Percentiles rank a stretch among this genome's conserved stretches.
Evolutionary conservation across 1,284 basidiomycete genomes (phyloP).

Genomic region (Bondarzewia mesenterica): DNA sequence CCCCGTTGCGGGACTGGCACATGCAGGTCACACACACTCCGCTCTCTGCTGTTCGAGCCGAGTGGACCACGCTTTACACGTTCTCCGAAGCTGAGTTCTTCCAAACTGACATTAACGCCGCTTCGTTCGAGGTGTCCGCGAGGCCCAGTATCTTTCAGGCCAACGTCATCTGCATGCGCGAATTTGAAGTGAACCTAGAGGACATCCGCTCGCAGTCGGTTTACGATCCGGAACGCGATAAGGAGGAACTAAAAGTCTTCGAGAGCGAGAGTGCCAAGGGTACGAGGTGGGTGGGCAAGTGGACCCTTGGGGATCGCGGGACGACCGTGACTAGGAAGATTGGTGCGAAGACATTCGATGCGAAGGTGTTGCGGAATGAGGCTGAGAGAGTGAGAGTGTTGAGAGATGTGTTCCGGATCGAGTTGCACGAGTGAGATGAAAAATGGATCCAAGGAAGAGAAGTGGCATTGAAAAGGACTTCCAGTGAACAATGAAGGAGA

Average conservation of each 20-base stretch:
- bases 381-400: slow-evolving; percentile 24
- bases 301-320: slow-evolving; percentile 19
- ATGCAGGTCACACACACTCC: slow-evolving; percentile 21
- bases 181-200: neutral
- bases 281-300: slow-evolving; percentile 19
- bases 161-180: slow-evolving; percentile 20
- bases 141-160: slow-evolving; percentile 17
- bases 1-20: slow-evolving; percentile 19
- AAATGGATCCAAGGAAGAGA: slow-evolving; percentile 18
- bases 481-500: no score
- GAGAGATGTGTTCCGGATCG: slow-evolving; percentile 24
- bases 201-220: neutral
- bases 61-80: slow-evolving; percentile 24
- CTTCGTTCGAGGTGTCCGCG: slow-evolving; percentile 23
- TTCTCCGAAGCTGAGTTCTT: slow-evolving; percentile 30
- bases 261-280: slow-evolving; percentile 15
- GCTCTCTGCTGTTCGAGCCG: slow-evolving; percentile 1
- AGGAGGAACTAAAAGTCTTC: neutral
- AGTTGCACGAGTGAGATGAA: slow-evolving; percentile 16
- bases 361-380: slow-evolving; percentile 22
- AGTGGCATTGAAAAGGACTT: slow-evolving; percentile 2
- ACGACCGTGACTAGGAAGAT: slow-evolving; percentile 18
- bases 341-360: slow-evolving; percentile 18
- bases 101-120: slow-evolving; percentile 20
- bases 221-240: neutral